A percentile compares a stretch with the other conserved stretches of the same genome.
Evolutionary conservation across 2,329 filamentous ascomycete genomes (phyloP).

Genomic region (Allantophomopsis lycopodina): DNA sequence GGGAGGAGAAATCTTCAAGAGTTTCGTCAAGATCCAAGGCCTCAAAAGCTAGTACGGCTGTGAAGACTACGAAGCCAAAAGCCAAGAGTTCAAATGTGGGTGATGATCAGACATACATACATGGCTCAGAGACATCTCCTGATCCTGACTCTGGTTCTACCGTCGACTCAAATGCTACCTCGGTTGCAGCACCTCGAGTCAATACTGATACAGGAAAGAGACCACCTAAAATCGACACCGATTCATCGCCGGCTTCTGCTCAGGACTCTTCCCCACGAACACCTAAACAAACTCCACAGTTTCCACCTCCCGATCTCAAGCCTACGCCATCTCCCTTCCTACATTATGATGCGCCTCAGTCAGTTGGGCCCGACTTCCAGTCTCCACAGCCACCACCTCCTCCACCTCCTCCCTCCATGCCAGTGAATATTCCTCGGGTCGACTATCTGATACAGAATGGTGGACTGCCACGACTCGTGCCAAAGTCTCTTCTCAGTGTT

Average conservation of each 20-base stretch:
- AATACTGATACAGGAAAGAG: slow-evolving; percentile 8
- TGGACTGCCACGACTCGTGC: slow-evolving; percentile 57
- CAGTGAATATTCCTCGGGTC: slow-evolving; percentile 63
- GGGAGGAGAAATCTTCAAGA: slow-evolving; percentile 22
- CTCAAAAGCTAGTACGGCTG: slow-evolving; percentile 42
- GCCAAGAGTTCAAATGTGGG: slow-evolving; percentile 8
- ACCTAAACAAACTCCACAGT: slow-evolving; percentile 39
- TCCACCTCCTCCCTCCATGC: slow-evolving; percentile 42
- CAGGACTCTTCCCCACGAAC: slow-evolving; percentile 45
- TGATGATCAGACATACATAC: not conserved
- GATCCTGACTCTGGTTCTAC: slow-evolving; percentile 14
- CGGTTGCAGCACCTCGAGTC: slow-evolving; percentile 17
- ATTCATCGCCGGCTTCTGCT: slow-evolving; percentile 31
- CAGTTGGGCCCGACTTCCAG: slow-evolving; percentile 13
- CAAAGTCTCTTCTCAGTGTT: slow-evolving; percentile 59
- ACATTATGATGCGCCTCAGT: slow-evolving; percentile 20
- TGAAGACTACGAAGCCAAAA: slow-evolving; percentile 22
- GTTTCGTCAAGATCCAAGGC: slow-evolving; percentile 38
- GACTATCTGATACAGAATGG: slow-evolving; percentile 89
- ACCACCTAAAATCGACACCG: not conserved
- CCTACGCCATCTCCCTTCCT: slow-evolving; percentile 16
- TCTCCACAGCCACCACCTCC: slow-evolving; percentile 51
- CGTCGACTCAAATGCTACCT: slow-evolving; percentile 22
- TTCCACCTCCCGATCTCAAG: slow-evolving; percentile 19
- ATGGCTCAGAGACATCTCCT: slow-evolving; percentile 1